phyloP scores from a whole-genome alignment of 1,284 basidiomycete genomes.

The Ceratobasidium sp. region DNA sequence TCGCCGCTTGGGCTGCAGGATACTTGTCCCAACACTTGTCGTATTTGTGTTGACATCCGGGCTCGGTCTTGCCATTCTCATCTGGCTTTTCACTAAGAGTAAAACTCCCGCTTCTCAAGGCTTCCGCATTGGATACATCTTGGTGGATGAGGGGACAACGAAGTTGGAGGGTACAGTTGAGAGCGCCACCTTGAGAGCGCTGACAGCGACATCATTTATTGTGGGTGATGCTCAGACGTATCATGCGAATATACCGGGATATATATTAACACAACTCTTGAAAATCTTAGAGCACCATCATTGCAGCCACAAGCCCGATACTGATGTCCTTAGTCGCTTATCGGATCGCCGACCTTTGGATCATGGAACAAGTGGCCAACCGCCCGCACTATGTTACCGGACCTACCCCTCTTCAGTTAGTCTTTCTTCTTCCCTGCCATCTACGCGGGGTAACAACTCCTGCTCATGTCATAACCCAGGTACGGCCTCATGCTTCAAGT shows the following conservation, averaged over 20 bases:
- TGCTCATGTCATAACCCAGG: neutral
- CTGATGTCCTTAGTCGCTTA: conserved; percentile 4
- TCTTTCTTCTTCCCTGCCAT: neutral
- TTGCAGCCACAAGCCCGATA: neutral
- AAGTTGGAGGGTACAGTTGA: neutral
- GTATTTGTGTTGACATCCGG: neutral
- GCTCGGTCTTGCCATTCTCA: neutral
- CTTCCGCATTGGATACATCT: neutral
- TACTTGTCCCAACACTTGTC: neutral
- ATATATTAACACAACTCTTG: neutral
- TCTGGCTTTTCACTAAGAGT: neutral
- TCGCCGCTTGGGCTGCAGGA: neutral
- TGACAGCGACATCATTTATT: conserved; percentile 10
- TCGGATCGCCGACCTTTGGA: neutral
- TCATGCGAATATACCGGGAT: too few species aligned
- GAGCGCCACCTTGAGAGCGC: neutral
- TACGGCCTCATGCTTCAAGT: conserved; percentile 8
- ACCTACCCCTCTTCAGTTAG: conserved; percentile 12
- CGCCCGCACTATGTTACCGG: neutral
- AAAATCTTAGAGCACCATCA: neutral
- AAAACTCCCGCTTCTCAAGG: neutral
- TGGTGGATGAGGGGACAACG: conserved; percentile 1
- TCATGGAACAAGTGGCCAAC: neutral
- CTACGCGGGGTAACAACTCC: too few species aligned
- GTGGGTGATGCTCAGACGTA: too few species aligned